These are phyloP conservation scores for Pisolithus marmoratus DNA, from an alignment of 768 basidiomycete species.

Conservation along the genomic window DNA sequence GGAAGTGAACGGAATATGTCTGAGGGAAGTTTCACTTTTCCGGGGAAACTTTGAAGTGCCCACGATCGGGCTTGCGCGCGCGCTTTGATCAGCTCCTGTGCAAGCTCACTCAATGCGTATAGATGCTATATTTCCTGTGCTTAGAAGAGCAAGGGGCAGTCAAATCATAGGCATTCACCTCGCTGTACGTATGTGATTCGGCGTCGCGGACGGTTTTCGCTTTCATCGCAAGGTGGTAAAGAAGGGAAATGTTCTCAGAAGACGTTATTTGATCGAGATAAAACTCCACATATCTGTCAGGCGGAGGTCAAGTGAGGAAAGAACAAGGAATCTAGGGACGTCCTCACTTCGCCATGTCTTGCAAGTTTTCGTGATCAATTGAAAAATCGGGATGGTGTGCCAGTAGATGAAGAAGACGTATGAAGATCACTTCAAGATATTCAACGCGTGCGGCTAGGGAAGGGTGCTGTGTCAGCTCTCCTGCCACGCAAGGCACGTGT, in stretches of 20 bases:
- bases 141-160: not conserved
- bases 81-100: constrained; percentile 78
- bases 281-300: constrained; percentile 76
- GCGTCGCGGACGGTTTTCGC: constrained; percentile 85
- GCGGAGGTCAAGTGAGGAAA: not conserved
- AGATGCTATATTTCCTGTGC: constrained; percentile 53
- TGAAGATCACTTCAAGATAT: constrained; percentile 76
- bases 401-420: constrained; percentile 80
- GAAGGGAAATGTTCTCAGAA: constrained; percentile 76
- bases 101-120: constrained; percentile 81
- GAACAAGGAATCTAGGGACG: not conserved
- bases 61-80: constrained; percentile 61
- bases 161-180: constrained; percentile 40
- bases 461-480: not conserved
- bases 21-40: constrained; percentile 68
- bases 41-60: constrained; percentile 75
- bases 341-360: constrained; percentile 76
- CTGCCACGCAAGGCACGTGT: not conserved
- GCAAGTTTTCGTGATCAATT: constrained; percentile 57
- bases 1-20: constrained; percentile 78
- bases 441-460: constrained; percentile 49
- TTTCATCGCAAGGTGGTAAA: constrained; percentile 78
- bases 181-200: constrained; percentile 59
- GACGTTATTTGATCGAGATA: constrained; percentile 75
- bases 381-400: constrained; percentile 95